Evolutionary conservation across 1,284 basidiomycete genomes (phyloP), one percentile per base, ranked within the genome.

Genomic region (Rhodotorula mucilaginosa): DNA sequence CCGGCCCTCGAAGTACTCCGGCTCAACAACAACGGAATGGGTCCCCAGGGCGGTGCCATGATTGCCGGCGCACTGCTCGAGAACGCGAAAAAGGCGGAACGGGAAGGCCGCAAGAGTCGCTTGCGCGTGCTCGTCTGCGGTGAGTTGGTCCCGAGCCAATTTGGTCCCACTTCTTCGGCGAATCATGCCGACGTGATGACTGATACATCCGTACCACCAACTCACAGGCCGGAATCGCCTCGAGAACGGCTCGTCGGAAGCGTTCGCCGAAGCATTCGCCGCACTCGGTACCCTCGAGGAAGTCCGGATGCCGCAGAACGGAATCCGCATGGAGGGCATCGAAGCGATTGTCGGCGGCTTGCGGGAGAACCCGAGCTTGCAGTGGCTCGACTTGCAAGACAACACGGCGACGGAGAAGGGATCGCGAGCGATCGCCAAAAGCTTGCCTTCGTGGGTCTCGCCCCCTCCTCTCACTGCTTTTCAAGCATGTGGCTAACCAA

Each of bases 21-120:
- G 79, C 87, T 99, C 74, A 97, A 93, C 83, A 99, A 99, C 85
- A 99, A 98, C 82, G 96, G 96, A 47, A 87, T 99, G 48, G 97
- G 97, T n/a, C 90, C 93, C 34, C 88, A 87, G 16, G 97, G 95
- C 39, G 97, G 96, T 56, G 84, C 84, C 31, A 88, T 91, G 77
- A 88, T 99, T 76, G 93, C 97, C 54, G 85, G 89, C 65, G 97
- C 97, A 19, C 84, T 99, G 18, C 83, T 87, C 57, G 87, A 87
- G 75, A 92, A 92, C 49, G 95, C 93, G 3, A 83, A 86, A 68
- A 84, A 89, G 67, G 87, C 87, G 73, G 86, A 88, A 78, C 83
- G 84, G 34, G 87, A 87, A 69, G 90, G 89, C 29, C 86, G 88
- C 79, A 82, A 82, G 62, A 90, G 89, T 47, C 60, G 67, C n/a